Percentiles rank a stretch among this genome's conserved stretches.
Evolutionary conservation across 305 asterid genomes (phyloP).

Genomic region (Caryopteris hybrid): DNA sequence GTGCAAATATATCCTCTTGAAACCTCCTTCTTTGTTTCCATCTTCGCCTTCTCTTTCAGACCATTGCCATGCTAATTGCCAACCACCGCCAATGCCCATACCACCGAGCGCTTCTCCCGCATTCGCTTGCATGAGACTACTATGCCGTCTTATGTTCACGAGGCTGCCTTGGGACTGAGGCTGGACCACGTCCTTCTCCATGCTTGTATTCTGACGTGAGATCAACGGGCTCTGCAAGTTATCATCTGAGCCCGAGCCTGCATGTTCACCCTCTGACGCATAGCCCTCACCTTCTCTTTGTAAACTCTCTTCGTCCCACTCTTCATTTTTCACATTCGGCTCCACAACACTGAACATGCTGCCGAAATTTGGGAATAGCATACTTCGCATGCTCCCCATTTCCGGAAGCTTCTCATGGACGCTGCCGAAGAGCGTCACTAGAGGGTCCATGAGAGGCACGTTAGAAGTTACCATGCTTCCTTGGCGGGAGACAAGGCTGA

Average conservation of each 20-base stretch:
- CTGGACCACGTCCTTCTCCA: conserved; percentile 46
- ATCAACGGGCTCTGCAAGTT: conserved; percentile 77
- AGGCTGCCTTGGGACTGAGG: conserved; percentile 47
- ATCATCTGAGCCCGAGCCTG: conserved; percentile 56
- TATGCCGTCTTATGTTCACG: conserved; percentile 49
- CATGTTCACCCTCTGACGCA: conserved; percentile 39
- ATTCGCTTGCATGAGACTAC: conserved; percentile 58
- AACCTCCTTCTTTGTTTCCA: conserved; percentile 75
- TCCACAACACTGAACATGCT: conserved; percentile 87
- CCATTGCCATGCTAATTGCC: conserved; percentile 97
- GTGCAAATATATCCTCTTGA: conserved; percentile 76
- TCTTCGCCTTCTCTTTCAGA: conserved; percentile 62
- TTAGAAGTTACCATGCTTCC: conserved; percentile 64
- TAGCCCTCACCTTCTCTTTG: conserved; percentile 65
- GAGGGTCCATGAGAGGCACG: conserved; percentile 75
- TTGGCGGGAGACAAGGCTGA: conserved; percentile 65
- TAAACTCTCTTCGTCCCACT: conserved; percentile 85
- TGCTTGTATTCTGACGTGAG: conserved; percentile 73
- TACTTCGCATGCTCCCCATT: conserved; percentile 78
- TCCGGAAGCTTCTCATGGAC: conserved; percentile 82
- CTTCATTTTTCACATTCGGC: conserved; percentile 41
- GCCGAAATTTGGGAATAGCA: conserved; percentile 90
- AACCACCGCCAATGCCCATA: conserved; percentile 91
- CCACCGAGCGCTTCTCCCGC: conserved; percentile 46
- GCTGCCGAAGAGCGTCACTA: conserved; percentile 86